Evolutionary conservation across 352 stramenopile species (phyloP).

Genomic region (Globisporangium paroecandrum): DNA sequence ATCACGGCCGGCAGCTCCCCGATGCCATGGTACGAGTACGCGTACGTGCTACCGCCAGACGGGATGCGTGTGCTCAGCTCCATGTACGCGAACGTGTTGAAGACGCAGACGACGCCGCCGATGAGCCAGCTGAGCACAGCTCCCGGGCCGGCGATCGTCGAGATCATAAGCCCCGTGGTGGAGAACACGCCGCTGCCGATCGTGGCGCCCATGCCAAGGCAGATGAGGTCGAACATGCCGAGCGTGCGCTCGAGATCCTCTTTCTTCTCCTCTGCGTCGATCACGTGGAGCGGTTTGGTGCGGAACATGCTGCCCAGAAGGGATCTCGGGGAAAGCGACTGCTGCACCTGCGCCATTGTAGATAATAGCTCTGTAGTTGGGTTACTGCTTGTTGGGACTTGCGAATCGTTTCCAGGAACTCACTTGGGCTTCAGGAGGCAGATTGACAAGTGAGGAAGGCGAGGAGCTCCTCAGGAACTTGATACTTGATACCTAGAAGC

Average conservation of each 20-base stretch:
- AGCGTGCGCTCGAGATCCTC: constrained; percentile 46
- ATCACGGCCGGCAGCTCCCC: constrained; percentile 89
- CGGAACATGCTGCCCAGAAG: constrained; percentile 23
- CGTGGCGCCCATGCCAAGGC: constrained; percentile 81
- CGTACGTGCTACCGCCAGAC: constrained; percentile 85
- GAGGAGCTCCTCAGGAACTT: too few relatives aligned
- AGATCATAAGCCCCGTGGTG: constrained; percentile 46
- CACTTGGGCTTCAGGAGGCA: too few relatives aligned
- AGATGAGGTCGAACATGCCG: constrained; percentile 79
- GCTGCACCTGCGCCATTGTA: neutral
- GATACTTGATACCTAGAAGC: too few relatives aligned
- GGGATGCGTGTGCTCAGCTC: constrained; percentile 80
- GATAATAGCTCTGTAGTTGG: neutral
- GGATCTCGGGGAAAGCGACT: neutral
- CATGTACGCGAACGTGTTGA: constrained; percentile 81
- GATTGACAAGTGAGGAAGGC: too few relatives aligned
- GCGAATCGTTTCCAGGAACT: too few relatives aligned
- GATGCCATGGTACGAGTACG: constrained; percentile 87
- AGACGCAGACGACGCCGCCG: constrained; percentile 60
- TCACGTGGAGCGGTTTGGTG: constrained; percentile 47
- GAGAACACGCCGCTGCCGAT: constrained; percentile 86
- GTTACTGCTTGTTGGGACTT: too few relatives aligned
- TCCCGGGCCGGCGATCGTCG: neutral
- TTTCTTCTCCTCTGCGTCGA: constrained; percentile 43
- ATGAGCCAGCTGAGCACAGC: constrained; percentile 50